phyloP scores from a whole-genome alignment of 2,329 filamentous ascomycete species.

The Alternaria triticimaculans region DNA sequence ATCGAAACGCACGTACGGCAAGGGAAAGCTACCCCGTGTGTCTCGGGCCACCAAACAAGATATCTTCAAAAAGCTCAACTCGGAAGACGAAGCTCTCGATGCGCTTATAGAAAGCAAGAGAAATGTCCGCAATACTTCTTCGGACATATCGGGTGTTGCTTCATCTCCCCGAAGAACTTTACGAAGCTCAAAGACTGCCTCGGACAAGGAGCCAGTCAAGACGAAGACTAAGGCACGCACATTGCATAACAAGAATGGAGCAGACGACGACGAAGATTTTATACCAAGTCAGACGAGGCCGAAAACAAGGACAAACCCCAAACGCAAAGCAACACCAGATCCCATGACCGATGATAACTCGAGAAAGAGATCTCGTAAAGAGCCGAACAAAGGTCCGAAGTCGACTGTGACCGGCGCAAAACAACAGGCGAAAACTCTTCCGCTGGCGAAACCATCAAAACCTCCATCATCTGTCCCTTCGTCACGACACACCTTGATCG shows the following conservation, averaged over 20 bases:
- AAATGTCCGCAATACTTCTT: not conserved
- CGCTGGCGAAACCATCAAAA: not conserved
- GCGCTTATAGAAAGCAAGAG: not conserved
- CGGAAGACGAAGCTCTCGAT: slow-evolving; percentile 10
- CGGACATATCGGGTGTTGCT: not conserved
- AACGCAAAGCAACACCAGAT: slow-evolving; percentile 14
- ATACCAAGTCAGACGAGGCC: not conserved
- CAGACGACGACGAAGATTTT: slow-evolving; percentile 21
- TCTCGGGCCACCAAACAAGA: slow-evolving; percentile 21
- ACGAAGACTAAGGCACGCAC: not conserved
- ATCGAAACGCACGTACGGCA: slow-evolving; percentile 4
- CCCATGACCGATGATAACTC: not conserved
- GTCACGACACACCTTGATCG: slow-evolving; percentile 20
- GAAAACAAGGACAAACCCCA: slow-evolving; percentile 10
- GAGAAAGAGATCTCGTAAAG: not conserved
- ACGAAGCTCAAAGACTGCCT: not conserved
- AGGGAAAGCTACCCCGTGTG: slow-evolving; percentile 25
- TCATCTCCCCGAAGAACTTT: slow-evolving; percentile 1
- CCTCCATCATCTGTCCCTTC: not conserved
- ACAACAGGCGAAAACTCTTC: not conserved
- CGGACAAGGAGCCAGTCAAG: not conserved
- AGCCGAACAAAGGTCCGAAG: not conserved
- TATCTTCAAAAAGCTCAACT: slow-evolving; percentile 5
- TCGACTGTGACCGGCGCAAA: not conserved
- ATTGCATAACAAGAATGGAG: slow-evolving; percentile 4